These are phyloP conservation scores for Syzygium malaccense DNA, from an alignment of 441 rosid genomes.

Conservation along the genomic window DNA sequence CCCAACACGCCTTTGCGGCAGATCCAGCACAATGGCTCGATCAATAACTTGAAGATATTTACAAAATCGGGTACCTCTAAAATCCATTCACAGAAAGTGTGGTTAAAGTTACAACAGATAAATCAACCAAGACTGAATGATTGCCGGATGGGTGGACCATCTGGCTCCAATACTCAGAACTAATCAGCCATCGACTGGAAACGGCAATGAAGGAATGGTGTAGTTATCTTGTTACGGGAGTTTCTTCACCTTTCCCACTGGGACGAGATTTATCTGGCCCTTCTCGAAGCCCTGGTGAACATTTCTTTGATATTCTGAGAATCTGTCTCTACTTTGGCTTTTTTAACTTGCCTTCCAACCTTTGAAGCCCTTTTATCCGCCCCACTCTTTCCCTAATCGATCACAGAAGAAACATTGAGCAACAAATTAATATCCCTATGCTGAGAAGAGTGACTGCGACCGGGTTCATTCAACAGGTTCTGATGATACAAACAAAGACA, in stretches of 20 bases:
- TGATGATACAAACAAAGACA: not conserved
- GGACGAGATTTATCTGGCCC: not conserved
- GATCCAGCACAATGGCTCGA: not conserved
- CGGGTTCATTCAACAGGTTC: not conserved
- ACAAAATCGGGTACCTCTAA: not conserved
- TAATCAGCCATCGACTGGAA: not conserved
- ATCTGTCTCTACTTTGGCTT: conserved; percentile 63
- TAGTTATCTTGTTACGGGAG: not conserved
- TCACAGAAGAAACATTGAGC: not conserved
- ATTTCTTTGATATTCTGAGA: conserved; percentile 80
- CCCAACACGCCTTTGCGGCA: not conserved
- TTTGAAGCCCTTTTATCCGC: conserved; percentile 27
- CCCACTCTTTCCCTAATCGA: conserved; percentile 30
- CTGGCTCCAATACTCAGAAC: not conserved
- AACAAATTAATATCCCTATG: not conserved
- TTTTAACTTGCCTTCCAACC: conserved; percentile 50
- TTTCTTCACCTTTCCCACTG: not conserved
- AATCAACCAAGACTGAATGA: not conserved
- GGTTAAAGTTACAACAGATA: not conserved
- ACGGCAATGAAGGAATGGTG: not conserved
- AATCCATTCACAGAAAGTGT: not conserved
- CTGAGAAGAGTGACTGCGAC: not conserved
- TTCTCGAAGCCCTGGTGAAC: conserved; percentile 73
- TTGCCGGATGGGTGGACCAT: not conserved
- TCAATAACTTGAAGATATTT: not conserved